Base-by-base conservation (phyloP, 2,329 filamentous ascomycete species). In the Aureobasidium sp. region DNA sequence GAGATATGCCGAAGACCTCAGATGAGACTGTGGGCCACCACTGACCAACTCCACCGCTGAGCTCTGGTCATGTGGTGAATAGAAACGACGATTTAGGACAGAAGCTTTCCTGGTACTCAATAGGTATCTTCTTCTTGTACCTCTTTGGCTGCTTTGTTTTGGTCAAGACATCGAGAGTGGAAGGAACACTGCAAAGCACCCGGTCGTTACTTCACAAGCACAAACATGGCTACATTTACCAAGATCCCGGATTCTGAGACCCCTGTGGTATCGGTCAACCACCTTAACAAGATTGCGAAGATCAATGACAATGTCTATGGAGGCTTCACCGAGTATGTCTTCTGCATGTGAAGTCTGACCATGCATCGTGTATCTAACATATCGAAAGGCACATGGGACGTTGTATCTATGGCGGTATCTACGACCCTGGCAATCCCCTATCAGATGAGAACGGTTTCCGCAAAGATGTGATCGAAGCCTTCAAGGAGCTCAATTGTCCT, bases 351-450 rank as follows among this genome's bases (percentile, higher is more conserved):
- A 34, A 34, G 9, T 6, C 6, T 37, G 5, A 23, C 12, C 10
- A 36, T 26, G n/a, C 9, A 36, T 17, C 13, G 6, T 34, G n/a
- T 34, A 9, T 20, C 23, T 58, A 20, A 47, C 42, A 42, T 37
- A 5, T 29, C 46, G 13, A 36, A 67, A 90, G 88, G 69, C 90
- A 94, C 75, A 94, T 94, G 89, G 90, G 90, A 69, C 85, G 90
- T 65, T 94, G 90, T 78, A 91, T 94, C 70, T 93, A 94, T 72
- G 89, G 89, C 66, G 90, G 90, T 66, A 88, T 94, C 71, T 93
- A 91, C 75, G 89, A 93, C 68, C 89, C 89, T 1, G 82, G 81
- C 37, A 91, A 86, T 72, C 63, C 69, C n/a, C 80, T 91, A n/a
- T 86, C 88, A 2, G 88, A 92, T 67, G 79, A 84, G 60, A 79